Percentiles rank a stretch among this genome's conserved stretches.
These are phyloP conservation scores for Zygosaccharomyces gambellarensis DNA, from an alignment of 805 yeast genomes.

Conservation along the genomic window DNA sequence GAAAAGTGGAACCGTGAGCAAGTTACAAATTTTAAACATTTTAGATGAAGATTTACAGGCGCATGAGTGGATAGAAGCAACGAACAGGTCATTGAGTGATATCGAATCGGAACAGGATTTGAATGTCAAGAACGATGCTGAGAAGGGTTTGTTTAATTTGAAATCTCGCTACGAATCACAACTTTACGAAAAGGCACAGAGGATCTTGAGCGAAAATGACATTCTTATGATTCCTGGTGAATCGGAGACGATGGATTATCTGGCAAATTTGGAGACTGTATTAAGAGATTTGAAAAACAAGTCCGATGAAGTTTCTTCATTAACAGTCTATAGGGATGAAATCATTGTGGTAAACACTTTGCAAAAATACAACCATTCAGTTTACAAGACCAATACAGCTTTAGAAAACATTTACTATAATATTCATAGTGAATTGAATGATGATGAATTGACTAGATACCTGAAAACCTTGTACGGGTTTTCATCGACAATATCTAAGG, in stretches of 20 bases:
- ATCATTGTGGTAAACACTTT: constrained; percentile 29
- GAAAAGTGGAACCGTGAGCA: constrained; percentile 59
- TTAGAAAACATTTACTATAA: constrained; percentile 30
- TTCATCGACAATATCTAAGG: constrained; percentile 37
- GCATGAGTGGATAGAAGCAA: constrained; percentile 28
- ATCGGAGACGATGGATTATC: constrained; percentile 42
- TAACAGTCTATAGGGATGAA: constrained; percentile 38
- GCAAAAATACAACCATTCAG: constrained; percentile 32
- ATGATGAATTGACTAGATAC: constrained; percentile 30
- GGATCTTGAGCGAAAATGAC: constrained; percentile 24
- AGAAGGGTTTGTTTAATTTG: constrained; percentile 41
- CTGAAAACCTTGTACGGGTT: constrained; percentile 39
- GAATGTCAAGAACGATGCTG: constrained; percentile 46
- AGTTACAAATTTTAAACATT: constrained; percentile 37
- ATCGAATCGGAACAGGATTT: constrained; percentile 39
- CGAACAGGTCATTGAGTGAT: constrained; percentile 30
- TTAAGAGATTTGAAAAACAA: constrained; percentile 65
- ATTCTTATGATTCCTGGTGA: constrained; percentile 19
- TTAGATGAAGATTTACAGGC: constrained; percentile 22
- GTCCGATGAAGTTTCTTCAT: constrained; percentile 54
- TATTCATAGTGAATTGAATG: constrained; percentile 17
- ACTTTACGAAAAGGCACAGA: constrained; percentile 45
- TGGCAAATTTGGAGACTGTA: constrained; percentile 66
- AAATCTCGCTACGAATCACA: constrained; percentile 50
- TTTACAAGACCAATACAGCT: constrained; percentile 25